A percentile compares a stretch with the other conserved stretches of the same genome.
These are phyloP conservation scores for Apiotrichum porosum DNA, from an alignment of 1,284 basidiomycete species.

Conservation along the genomic window DNA sequence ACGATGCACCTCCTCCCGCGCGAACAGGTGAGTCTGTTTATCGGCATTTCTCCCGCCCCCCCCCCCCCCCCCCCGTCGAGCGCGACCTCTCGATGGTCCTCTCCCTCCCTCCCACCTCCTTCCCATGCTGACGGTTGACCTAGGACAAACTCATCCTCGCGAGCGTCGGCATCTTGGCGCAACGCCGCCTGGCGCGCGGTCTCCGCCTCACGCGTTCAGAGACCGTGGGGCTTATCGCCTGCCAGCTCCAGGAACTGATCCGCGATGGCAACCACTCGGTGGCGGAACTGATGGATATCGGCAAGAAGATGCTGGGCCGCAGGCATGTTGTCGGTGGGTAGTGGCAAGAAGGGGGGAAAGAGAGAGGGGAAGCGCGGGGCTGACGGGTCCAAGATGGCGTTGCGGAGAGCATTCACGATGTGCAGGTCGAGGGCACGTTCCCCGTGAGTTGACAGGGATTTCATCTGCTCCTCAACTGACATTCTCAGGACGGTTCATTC, in stretches of 20 bases:
- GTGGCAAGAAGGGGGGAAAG: neutral
- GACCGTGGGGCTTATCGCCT: constrained; percentile 81
- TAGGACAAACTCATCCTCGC: constrained; percentile 51
- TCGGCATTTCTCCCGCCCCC: neutral
- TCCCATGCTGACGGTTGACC: neutral
- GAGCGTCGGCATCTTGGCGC: constrained; percentile 78
- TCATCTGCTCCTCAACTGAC: too few species aligned
- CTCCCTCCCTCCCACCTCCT: neutral
- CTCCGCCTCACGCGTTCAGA: constrained; percentile 81
- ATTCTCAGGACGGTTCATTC: constrained; percentile 64
- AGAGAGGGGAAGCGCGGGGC: neutral
- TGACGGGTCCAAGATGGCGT: constrained; percentile 31
- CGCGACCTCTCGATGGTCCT: neutral
- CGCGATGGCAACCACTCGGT: constrained; percentile 90
- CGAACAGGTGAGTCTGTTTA: constrained; percentile 31
- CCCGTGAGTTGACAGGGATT: constrained; percentile 54
- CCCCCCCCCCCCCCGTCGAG: neutral
- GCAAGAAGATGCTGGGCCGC: constrained; percentile 81
- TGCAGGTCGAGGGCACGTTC: constrained; percentile 91
- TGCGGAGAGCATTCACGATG: constrained; percentile 58
- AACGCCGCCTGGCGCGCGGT: constrained; percentile 89
- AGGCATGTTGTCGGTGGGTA: constrained; percentile 68
- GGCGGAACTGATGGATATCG: constrained; percentile 83
- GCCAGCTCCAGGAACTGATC: constrained; percentile 87
- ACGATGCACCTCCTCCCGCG: constrained; percentile 41